Conservation (phyloP, 805 yeast species). For the Cyberlindnera euphorbiae region DNA sequence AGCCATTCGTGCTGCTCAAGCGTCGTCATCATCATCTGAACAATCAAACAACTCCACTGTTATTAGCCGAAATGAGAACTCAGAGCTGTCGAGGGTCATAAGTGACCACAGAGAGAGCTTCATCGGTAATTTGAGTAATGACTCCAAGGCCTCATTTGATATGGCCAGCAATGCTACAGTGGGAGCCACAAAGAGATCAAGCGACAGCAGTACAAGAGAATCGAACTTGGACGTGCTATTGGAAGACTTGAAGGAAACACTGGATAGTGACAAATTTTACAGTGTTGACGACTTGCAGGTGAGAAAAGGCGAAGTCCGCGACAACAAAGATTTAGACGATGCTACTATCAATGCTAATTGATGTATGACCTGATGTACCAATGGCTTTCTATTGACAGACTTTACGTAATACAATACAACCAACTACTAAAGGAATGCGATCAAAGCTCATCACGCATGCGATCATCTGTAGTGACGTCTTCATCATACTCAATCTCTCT, state of each 20-base stretch:
- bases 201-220: slow-evolving; percentile 3
- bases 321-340: no score
- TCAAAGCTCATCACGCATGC: slow-evolving; percentile 14
- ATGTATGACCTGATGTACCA: no score
- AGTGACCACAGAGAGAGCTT: slow-evolving; percentile 19
- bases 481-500: neutral
- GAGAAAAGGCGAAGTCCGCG: neutral
- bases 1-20: slow-evolving; percentile 9
- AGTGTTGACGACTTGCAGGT: slow-evolving; percentile 1
- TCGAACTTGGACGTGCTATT: slow-evolving; percentile 18
- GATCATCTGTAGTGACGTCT: neutral
- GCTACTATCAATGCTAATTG: no score
- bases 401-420: no score
- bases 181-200: slow-evolving; percentile 14
- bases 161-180: slow-evolving; percentile 12
- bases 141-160: slow-evolving; percentile 12
- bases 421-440: no score
- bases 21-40: slow-evolving; percentile 6
- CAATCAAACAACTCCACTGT: slow-evolving; percentile 1
- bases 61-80: neutral
- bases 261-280: slow-evolving; percentile 10
- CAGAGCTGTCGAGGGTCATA: slow-evolving; percentile 11
- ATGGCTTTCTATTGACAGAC: no score
- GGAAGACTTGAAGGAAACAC: slow-evolving; percentile 23
- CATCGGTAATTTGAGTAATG: slow-evolving; percentile 14